A percentile compares a stretch with the other conserved stretches of the same genome.
Evolutionary conservation across 2,329 filamentous ascomycete species (phyloP).

Genomic region (Aspergillus quadricinctus): DNA sequence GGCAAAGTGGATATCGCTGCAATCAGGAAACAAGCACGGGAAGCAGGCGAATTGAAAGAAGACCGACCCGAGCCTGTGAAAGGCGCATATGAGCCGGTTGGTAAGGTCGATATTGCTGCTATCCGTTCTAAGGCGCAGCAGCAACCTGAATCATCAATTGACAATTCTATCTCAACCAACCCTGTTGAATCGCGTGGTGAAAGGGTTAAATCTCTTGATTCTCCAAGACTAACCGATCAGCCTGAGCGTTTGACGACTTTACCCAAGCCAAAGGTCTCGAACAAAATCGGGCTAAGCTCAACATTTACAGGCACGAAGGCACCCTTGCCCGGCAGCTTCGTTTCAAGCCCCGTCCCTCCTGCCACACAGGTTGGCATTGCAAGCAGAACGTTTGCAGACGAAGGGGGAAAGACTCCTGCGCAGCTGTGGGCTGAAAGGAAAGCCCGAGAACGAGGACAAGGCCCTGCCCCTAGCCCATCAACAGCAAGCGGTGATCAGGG

Average conservation of each 20-base stretch:
- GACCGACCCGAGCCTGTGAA: slow-evolving; percentile 82
- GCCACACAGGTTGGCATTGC: slow-evolving; percentile 65
- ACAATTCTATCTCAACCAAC: slow-evolving; percentile 43
- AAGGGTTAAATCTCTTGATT: slow-evolving; percentile 66
- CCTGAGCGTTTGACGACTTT: slow-evolving; percentile 80
- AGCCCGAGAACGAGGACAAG: slow-evolving; percentile 65
- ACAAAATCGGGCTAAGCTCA: slow-evolving; percentile 71
- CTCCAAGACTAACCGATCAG: slow-evolving; percentile 65
- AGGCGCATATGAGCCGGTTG: slow-evolving; percentile 88
- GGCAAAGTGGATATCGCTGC: slow-evolving; percentile 97
- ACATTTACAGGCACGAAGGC: slow-evolving; percentile 87
- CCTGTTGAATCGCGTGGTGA: slow-evolving; percentile 45
- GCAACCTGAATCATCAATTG: slow-evolving; percentile 39
- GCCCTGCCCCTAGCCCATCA: slow-evolving; percentile 45
- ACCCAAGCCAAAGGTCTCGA: slow-evolving; percentile 92
- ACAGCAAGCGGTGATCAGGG: slow-evolving; percentile 42
- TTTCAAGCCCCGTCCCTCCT: slow-evolving; percentile 56
- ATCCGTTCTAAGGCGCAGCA: slow-evolving; percentile 81
- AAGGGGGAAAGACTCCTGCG: slow-evolving; percentile 92
- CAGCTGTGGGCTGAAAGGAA: slow-evolving; percentile 98
- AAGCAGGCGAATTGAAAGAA: slow-evolving; percentile 55
- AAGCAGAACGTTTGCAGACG: slow-evolving; percentile 88
- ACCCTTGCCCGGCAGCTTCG: slow-evolving; percentile 67
- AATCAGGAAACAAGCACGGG: slow-evolving; percentile 69
- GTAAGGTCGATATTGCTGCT: slow-evolving; percentile 94